A percentile compares a stretch with the other conserved stretches of the same genome.
Conservation (phyloP, 2,329 filamentous ascomycete species). For the Fusarium mexicanum region DNA sequence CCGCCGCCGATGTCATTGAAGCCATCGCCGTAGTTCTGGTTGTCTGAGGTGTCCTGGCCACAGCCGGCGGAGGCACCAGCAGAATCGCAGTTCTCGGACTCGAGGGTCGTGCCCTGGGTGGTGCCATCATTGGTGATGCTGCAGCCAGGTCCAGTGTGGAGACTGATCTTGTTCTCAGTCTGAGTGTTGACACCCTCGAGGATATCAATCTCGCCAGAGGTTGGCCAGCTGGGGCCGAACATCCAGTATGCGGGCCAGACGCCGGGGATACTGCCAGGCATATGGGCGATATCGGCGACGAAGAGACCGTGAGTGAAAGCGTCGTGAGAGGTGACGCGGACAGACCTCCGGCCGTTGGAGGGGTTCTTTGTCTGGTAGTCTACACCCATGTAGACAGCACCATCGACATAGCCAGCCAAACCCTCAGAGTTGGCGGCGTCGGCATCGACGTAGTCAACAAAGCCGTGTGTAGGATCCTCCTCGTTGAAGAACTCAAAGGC, state of each 20-base stretch:
- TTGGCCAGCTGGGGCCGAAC: slow-evolving; percentile 76
- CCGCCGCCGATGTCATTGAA: slow-evolving; percentile 78
- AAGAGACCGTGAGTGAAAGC: slow-evolving; percentile 76
- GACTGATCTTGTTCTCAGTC: slow-evolving; percentile 67
- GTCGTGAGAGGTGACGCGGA: slow-evolving; percentile 74
- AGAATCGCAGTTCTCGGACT: slow-evolving; percentile 66
- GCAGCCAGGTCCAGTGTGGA: slow-evolving; percentile 74
- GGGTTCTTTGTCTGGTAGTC: slow-evolving; percentile 68
- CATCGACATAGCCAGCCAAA: slow-evolving; percentile 66
- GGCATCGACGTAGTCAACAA: slow-evolving; percentile 73
- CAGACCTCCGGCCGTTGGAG: slow-evolving; percentile 70
- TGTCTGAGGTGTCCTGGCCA: slow-evolving; percentile 60
- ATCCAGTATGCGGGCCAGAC: slow-evolving; percentile 80
- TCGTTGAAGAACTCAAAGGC: slow-evolving; percentile 65
- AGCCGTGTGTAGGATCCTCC: slow-evolving; percentile 77
- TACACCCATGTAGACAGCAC: slow-evolving; percentile 74
- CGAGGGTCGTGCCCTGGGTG: slow-evolving; percentile 56
- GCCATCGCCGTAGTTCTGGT: slow-evolving; percentile 69
- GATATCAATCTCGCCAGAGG: slow-evolving; percentile 79
- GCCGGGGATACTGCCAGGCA: slow-evolving; percentile 77
- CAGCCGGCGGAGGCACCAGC: slow-evolving; percentile 67
- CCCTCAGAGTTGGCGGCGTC: slow-evolving; percentile 65
- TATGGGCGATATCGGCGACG: slow-evolving; percentile 77
- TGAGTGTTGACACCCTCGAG: slow-evolving; percentile 79
- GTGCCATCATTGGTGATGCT: slow-evolving; percentile 61